Evolutionary conservation across 495 filamentous ascomycete species (phyloP).

Genomic region (Aspergillus bertholletiae): DNA sequence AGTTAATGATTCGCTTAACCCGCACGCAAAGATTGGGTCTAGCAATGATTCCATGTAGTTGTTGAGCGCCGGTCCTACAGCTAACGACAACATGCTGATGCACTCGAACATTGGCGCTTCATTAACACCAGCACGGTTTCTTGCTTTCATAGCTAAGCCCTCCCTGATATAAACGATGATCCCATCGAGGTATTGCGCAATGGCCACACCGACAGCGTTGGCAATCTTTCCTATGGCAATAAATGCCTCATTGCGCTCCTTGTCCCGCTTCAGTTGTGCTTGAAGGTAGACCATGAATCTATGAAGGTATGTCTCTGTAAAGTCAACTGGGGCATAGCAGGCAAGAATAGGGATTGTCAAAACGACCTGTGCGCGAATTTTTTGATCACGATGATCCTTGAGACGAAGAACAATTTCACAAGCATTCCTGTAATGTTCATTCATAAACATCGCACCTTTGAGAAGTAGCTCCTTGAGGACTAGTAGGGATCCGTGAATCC

Average conservation of each 20-base stretch:
- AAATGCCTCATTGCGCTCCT: slow-evolving; percentile 88
- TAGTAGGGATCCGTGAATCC: slow-evolving; percentile 85
- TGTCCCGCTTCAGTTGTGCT: slow-evolving; percentile 90
- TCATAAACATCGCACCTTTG: slow-evolving; percentile 98
- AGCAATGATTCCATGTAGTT: slow-evolving; percentile 96
- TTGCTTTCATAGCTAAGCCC: slow-evolving; percentile 77
- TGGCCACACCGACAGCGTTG: slow-evolving; percentile 88
- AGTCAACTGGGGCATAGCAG: slow-evolving; percentile 83
- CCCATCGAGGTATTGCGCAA: slow-evolving; percentile 91
- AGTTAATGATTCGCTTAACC: slow-evolving; percentile 84
- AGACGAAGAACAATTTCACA: slow-evolving; percentile 88
- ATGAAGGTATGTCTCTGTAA: slow-evolving; percentile 77
- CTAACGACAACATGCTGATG: slow-evolving; percentile 91
- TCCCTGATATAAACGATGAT: slow-evolving; percentile 91
- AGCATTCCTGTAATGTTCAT: slow-evolving; percentile 77
- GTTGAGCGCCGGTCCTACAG: slow-evolving; percentile 92
- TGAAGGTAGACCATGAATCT: slow-evolving; percentile 97
- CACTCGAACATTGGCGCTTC: slow-evolving; percentile 95
- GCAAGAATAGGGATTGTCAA: slow-evolving; percentile 89
- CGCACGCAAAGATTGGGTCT: slow-evolving; percentile 95
- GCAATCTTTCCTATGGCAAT: slow-evolving; percentile 93
- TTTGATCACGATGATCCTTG: slow-evolving; percentile 84
- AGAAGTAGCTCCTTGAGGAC: slow-evolving; percentile 86
- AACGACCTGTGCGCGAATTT: slow-evolving; percentile 84
- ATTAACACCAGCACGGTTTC: slow-evolving; percentile 66